These are phyloP conservation scores for Coemansia sp. DNA, from an alignment of 192 early-diverging fungal genomes.

Conservation along the genomic window DNA sequence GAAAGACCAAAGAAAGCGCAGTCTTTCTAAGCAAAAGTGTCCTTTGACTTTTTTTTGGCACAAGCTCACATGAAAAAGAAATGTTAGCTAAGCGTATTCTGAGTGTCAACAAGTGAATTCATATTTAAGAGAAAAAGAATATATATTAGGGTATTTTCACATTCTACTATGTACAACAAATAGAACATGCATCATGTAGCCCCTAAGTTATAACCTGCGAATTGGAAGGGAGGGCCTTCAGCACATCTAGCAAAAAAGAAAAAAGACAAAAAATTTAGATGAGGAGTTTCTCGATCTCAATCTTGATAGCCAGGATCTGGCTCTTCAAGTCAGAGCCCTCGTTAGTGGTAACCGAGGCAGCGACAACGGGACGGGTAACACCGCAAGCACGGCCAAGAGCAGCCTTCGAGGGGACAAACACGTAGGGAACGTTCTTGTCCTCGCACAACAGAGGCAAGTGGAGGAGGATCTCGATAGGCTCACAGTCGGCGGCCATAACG, in stretches of 20 bases:
- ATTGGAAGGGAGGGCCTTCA: slow-evolving; percentile 28
- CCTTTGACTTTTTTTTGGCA: too few species aligned
- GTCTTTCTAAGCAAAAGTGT: not conserved
- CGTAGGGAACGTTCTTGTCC: slow-evolving; percentile 99
- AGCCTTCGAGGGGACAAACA: slow-evolving; percentile 96
- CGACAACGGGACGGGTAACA: slow-evolving; percentile 92
- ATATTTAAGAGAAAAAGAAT: not conserved
- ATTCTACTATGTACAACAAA: slow-evolving; percentile 47
- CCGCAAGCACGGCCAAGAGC: slow-evolving; percentile 98
- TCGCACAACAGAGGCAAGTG: slow-evolving; percentile 98
- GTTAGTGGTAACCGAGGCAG: slow-evolving; percentile 95
- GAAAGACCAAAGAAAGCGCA: not conserved
- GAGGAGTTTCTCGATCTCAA: slow-evolving; percentile 85
- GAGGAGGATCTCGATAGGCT: slow-evolving; percentile 96
- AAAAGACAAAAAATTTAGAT: slow-evolving; percentile 37
- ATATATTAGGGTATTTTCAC: slow-evolving; percentile 12
- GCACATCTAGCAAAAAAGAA: slow-evolving; percentile 20
- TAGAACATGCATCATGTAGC: slow-evolving; percentile 52
- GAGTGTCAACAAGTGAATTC: not conserved
- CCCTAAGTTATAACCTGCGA: slow-evolving; percentile 15
- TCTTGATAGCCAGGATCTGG: slow-evolving; percentile 90
- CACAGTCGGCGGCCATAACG: slow-evolving; percentile 97
- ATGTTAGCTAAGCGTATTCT: not conserved
- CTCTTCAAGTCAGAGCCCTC: slow-evolving; percentile 93
- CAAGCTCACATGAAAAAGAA: too few species aligned